A percentile compares a stretch with the other conserved stretches of the same genome.
Evolutionary conservation across 2,329 filamentous ascomycete species (phyloP).

Genomic region (Sclerotinia minor): DNA sequence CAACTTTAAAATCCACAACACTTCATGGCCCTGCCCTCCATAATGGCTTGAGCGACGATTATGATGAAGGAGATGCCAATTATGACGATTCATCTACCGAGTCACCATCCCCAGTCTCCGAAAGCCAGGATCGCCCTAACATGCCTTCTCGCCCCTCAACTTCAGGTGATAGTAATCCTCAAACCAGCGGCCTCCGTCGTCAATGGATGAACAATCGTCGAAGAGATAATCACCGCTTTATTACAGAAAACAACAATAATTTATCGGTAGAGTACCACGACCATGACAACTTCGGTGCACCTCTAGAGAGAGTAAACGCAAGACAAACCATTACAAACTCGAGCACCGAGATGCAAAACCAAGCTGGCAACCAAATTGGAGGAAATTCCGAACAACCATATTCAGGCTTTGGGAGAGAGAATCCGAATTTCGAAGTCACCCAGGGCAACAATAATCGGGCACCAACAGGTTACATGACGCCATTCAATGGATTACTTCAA

Average conservation of each 20-base stretch:
- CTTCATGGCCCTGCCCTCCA: too few species aligned
- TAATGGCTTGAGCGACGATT: background rate
- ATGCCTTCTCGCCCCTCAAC: background rate
- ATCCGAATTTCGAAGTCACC: background rate
- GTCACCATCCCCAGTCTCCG: background rate
- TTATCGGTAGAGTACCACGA: background rate
- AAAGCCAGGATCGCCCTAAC: too few species aligned
- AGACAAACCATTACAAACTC: background rate
- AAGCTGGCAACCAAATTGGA: background rate
- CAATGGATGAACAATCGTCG: background rate
- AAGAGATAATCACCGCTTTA: background rate
- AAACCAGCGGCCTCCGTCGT: too few species aligned
- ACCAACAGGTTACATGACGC: background rate
- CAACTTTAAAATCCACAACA: background rate
- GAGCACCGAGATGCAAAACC: background rate
- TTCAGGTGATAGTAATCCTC: rapidly evolving
- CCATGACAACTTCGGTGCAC: background rate
- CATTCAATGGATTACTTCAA: background rate
- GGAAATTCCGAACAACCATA: background rate
- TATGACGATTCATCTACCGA: background rate
- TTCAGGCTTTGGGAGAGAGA: too few species aligned
- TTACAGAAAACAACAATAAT: background rate
- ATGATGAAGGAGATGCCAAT: background rate
- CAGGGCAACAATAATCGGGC: background rate
- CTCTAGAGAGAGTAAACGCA: background rate